Evolutionary conservation across 1,139 yeast genomes (phyloP), one percentile per base, ranked within the genome.

Genomic region (Meyerozyma carpophila): DNA sequence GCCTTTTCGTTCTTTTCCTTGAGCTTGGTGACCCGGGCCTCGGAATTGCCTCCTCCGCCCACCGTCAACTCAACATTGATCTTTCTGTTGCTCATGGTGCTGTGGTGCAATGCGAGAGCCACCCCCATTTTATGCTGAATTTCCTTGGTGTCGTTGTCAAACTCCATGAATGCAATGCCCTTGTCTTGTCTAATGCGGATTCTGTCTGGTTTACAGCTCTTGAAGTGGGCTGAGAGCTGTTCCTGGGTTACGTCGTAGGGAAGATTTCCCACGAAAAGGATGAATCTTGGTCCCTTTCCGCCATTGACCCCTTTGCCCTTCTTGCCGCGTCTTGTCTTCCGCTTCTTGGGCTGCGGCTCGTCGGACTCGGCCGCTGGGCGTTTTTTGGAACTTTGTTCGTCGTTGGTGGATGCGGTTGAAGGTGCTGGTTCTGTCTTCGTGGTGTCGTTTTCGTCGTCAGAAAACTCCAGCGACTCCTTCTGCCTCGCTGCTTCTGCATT

Each of bases 31-130:
- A 79, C 59, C 53, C 98, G 73, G 34, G 70, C 73, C 44, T 75
- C 73, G 7, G 95, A 82, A 62, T 91, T 91, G 42, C 98, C 98
- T 38, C 98, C 98, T 40, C 98, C 98, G 43, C 98, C 98, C 40
- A 89, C 98, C 2, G 98, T 93, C 56, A 93, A 75, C 64, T 93
- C 98, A 29, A 93, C 98, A 58, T 93, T 93, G 57, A 93, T 89
- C 60, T 82, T 86, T 51, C 96, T 75, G 44, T 77, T 74, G 48
- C 79, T 75, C 47, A 91, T 62, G 13, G 70, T 58, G 5, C 91
- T 73, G 62, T 88, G 96, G 63, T 93, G 96, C 73, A 87, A 75
- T 50, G 84, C 73, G 53, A 91, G 72, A 0, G 96, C 96, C 43
- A 80, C 73, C 55, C 89, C 95, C 83, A 87, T 84, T 51, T 84